Percentiles rank a stretch among this genome's conserved stretches.
Conservation (phyloP, 306 rosid genomes). For the Citrullus colocynthis region DNA sequence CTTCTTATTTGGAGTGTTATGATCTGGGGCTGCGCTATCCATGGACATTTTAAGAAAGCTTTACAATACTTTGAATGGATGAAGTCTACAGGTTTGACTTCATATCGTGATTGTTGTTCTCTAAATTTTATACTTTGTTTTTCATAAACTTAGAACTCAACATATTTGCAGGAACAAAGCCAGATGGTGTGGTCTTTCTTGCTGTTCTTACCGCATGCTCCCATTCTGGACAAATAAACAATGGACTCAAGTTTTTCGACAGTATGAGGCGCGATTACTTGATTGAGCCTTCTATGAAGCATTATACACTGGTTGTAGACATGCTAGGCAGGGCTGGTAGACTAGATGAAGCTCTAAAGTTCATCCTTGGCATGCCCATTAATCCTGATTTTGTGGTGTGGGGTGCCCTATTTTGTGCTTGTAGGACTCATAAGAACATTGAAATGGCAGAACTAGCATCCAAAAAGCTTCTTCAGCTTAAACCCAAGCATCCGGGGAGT, state of each 20-base stretch:
- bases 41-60: slow-evolving; percentile 7
- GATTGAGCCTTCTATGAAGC: slow-evolving; percentile 17
- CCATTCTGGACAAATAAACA: slow-evolving; percentile 10
- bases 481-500: slow-evolving; percentile 16
- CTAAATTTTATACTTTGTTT: not conserved
- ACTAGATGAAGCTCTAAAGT: slow-evolving; percentile 12
- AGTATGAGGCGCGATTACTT: not conserved
- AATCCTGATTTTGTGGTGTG: slow-evolving; percentile 13
- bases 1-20: slow-evolving; percentile 17
- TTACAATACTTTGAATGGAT: slow-evolving; percentile 8
- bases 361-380: slow-evolving; percentile 6
- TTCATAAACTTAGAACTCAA: not conserved
- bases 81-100: slow-evolving; percentile 6
- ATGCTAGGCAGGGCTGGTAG: slow-evolving; percentile 15
- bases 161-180: slow-evolving; percentile 8
- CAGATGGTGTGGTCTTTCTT: slow-evolving; percentile 14
- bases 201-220: slow-evolving; percentile 12
- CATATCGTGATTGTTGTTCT: not conserved
- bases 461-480: slow-evolving; percentile 10
- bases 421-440: slow-evolving; percentile 14
- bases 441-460: slow-evolving; percentile 15
- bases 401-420: slow-evolving; percentile 18
- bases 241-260: slow-evolving; percentile 10
- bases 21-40: slow-evolving; percentile 16
- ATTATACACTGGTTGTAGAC: slow-evolving; percentile 12